Evolutionary conservation across 805 yeast species (phyloP), one percentile per base, ranked within the genome.

Genomic region (Tetrapisispora namnaoensis): DNA sequence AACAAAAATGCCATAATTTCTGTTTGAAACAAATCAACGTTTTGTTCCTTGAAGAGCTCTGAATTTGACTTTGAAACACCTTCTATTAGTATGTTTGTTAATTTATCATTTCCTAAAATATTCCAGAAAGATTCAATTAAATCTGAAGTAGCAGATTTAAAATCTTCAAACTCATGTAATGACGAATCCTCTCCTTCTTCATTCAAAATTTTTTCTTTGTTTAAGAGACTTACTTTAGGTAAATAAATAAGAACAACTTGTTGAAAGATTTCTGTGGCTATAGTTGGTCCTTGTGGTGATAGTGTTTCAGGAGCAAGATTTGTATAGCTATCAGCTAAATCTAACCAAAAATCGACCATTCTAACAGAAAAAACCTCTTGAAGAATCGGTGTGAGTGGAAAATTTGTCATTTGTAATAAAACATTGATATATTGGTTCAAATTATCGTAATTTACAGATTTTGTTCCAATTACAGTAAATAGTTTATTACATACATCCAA

Each of bases 81-180:
- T 16, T 54, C 41, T 10, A 64, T 59, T 9, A 66, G 49, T 27
- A 61, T 53, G 45, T 61, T 58, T 2, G 70, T 65, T 49, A 66
- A 52, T 43, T 63, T 58, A 41, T 58, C 60, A 47, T 66, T 62
- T 37, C 85, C 86, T 36, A 87, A 70, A 5, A 86, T 70, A 0
- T 88, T 77, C 69, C 83, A 86, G 1, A 83, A 65, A 0, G 79
- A 71, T 48, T 88, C 93, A 53, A 86, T 77, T 37, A 90, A 71
- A 55, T 93, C 98, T 1, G 83, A 76, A 10, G 84, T 83, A 52
- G 84, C 91, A 32, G 78, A 68, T 55, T 97, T 74, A 63, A 79
- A 91, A 24, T 79, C 74, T 21, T 67, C 65, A 57, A 89, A 86
- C 54, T 83, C 95, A 49, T 63, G 61, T 4, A 62, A 24, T 14